Evolutionary conservation across 2,329 filamentous ascomycete species (phyloP), one percentile per base, ranked within the genome.

Genomic region (Fusarium neocosmosporiellum): DNA sequence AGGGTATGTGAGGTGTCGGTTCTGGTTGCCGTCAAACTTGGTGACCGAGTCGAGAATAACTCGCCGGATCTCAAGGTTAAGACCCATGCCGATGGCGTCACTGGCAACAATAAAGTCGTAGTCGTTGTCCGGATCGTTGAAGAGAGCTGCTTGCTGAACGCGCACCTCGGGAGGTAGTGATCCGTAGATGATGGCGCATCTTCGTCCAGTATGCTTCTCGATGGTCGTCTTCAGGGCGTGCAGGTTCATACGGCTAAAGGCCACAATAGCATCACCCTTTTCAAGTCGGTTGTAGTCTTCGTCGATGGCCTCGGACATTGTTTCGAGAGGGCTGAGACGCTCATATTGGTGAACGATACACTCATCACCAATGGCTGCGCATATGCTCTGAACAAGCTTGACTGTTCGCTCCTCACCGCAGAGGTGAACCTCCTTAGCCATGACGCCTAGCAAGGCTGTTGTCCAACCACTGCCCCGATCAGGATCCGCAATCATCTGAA

Each of bases 381-480:
- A 95, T 18, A 99, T 81, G 31, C 93, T 90, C 73, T 92, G 86
- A 70, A 99, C 92, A 46, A 99, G 82, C 4, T 93, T 89, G 11
- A 98, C 92, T 1, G 92, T 91, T 46, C 97, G 89, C 70, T 93
- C 91, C 82, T 99, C 96, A 68, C 96, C 96, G 80, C 96, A 99
- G 0, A 99, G 87, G 82, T 99, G 96, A 7, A 99, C 86, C 79
- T 99, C 96, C 75, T 91, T 92, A 6, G 94, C 96, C 81, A 93
- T 92, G 1, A 98, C 88, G 37, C 96, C 96, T 7, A 99, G 86
- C 16, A 98, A 86, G 2, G 96, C 96, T 76, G 95, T 90, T 2
- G 95, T 98, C 96, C 96, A 99, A 3, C 95, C 95, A 91, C 93
- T 97, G 2, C 97, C 96, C 75, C 96, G 92, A 0, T 94, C 90